Conservation (phyloP, 2,329 filamentous ascomycete genomes). For the Aspergillus pseudoviridinutans region DNA sequence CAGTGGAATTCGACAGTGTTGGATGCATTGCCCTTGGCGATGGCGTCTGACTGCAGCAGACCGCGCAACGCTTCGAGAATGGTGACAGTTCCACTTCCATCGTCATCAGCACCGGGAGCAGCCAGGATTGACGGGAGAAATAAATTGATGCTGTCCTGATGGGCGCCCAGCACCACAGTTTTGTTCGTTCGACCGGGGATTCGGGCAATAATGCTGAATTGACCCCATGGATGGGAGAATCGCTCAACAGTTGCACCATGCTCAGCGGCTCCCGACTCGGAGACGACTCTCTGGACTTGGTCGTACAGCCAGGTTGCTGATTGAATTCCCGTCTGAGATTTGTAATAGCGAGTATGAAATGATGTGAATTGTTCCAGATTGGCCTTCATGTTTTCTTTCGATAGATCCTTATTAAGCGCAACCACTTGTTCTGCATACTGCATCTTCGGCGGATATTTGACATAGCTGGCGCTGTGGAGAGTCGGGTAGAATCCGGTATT, state of each 20-base stretch:
- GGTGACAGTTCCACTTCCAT: slow-evolving; percentile 88
- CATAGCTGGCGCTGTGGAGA: slow-evolving; percentile 36
- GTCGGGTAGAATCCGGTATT: slow-evolving; percentile 59
- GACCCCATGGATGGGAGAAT: slow-evolving; percentile 82
- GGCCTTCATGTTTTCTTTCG: slow-evolving; percentile 69
- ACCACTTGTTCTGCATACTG: slow-evolving; percentile 62
- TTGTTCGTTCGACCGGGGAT: slow-evolving; percentile 81
- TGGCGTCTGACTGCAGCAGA: slow-evolving; percentile 67
- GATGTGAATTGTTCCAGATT: slow-evolving; percentile 69
- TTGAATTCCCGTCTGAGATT: slow-evolving; percentile 63
- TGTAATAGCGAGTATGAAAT: slow-evolving; percentile 58
- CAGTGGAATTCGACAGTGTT: slow-evolving; percentile 97
- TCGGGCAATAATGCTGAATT: slow-evolving; percentile 85
- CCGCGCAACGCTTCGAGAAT: slow-evolving; percentile 88
- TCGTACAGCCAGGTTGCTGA: slow-evolving; percentile 83
- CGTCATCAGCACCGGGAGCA: slow-evolving; percentile 92
- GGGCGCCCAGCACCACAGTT: slow-evolving; percentile 84
- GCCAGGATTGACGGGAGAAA: slow-evolving; percentile 79
- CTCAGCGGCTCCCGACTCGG: slow-evolving; percentile 64
- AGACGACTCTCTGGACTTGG: slow-evolving; percentile 69
- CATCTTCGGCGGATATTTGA: slow-evolving; percentile 65
- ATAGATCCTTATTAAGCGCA: slow-evolving; percentile 64
- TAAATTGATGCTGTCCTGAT: slow-evolving; percentile 93
- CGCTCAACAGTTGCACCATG: slow-evolving; percentile 64
- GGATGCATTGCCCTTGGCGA: slow-evolving; percentile 65